Conservation (phyloP, 176 grass and related monocot genomes). For the Ensete glaucum region DNA sequence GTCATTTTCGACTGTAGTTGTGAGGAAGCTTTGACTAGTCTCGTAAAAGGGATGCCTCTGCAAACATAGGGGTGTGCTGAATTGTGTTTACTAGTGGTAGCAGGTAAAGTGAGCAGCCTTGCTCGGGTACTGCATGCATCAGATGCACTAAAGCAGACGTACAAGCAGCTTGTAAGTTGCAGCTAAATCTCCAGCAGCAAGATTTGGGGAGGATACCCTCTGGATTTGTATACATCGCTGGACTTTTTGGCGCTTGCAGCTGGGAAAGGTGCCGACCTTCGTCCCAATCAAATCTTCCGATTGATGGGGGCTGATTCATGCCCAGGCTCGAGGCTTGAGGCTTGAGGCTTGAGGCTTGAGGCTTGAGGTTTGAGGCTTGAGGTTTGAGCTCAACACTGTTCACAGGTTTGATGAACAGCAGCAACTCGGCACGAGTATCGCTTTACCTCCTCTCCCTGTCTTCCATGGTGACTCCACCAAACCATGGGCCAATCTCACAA, state of each 20-base stretch:
- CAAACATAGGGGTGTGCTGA: neutral
- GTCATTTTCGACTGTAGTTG: conserved; percentile 1
- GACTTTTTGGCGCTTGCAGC: neutral
- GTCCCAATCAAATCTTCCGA: neutral
- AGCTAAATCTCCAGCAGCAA: neutral
- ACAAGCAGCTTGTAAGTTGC: neutral
- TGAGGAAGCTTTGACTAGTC: conserved; percentile 2
- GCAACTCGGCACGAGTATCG: no score
- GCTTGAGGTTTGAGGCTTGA: neutral
- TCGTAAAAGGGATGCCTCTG: neutral
- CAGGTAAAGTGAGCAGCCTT: conserved; percentile 14
- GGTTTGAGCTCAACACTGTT: no score
- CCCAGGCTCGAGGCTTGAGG: neutral
- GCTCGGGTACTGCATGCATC: neutral
- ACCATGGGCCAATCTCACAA: no score
- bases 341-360: neutral
- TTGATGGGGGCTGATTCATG: neutral
- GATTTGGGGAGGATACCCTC: neutral
- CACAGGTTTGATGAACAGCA: no score
- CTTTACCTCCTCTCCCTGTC: no score
- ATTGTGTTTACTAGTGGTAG: neutral
- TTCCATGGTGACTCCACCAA: no score
- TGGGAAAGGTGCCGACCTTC: neutral
- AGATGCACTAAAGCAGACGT: conserved; percentile 1
- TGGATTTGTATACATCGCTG: neutral